These are phyloP conservation scores for Phytophthora megakarya DNA, from an alignment of 352 stramenopile genomes.

Conservation along the genomic window DNA sequence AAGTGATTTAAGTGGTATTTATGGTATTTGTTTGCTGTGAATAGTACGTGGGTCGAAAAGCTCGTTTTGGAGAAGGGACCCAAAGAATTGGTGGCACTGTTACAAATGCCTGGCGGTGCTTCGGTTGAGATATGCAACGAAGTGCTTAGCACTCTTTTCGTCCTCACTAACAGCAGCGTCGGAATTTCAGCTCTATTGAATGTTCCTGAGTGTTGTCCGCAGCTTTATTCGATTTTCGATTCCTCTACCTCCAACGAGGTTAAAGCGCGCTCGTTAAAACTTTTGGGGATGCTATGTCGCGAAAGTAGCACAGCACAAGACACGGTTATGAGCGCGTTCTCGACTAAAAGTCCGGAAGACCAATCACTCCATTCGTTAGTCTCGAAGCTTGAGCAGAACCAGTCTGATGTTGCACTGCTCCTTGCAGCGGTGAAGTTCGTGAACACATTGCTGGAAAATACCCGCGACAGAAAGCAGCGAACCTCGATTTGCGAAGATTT, in stretches of 20 bases:
- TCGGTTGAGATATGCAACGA: constrained; percentile 40
- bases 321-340: constrained; percentile 38
- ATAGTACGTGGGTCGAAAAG: constrained; percentile 59
- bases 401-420: constrained; percentile 36
- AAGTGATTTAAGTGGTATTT: constrained; percentile 8
- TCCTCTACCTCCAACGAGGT: constrained; percentile 21
- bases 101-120: constrained; percentile 33
- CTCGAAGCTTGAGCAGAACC: constrained; percentile 31
- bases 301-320: constrained; percentile 35
- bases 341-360: constrained; percentile 12
- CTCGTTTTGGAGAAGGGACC: constrained; percentile 57
- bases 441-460: constrained; percentile 47
- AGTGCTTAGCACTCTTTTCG: constrained; percentile 55
- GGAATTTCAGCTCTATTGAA: constrained; percentile 42
- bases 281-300: constrained; percentile 38
- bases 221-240: constrained; percentile 39
- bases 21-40: neutral
- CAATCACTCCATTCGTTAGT: constrained; percentile 37
- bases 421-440: constrained; percentile 52
- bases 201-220: constrained; percentile 35
- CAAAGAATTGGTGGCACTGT: constrained; percentile 39
- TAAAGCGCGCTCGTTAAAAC: constrained; percentile 32
- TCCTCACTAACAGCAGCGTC: constrained; percentile 42
- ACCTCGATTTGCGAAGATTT: constrained; percentile 53
- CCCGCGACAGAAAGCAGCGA: constrained; percentile 31